Conservation (phyloP, 768 basidiomycete species). For the Mycena kentingensis region DNA sequence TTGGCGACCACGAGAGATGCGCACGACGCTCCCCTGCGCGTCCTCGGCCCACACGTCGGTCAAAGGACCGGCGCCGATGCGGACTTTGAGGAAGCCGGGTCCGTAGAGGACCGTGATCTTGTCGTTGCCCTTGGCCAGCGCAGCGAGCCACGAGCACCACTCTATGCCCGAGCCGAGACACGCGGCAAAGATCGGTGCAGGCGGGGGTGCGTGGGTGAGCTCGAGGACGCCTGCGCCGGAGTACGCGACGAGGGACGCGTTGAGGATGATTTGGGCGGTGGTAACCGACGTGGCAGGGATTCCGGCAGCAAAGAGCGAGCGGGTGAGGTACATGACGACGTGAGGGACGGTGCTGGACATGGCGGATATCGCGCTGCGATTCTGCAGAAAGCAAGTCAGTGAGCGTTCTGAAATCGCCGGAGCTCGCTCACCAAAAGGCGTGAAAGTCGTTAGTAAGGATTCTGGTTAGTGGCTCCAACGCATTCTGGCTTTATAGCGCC, state of each 20-base stretch:
- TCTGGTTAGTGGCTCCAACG: too few relatives aligned
- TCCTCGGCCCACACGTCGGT: conserved; percentile 9
- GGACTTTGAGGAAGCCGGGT: conserved; percentile 16
- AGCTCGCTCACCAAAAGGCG: too few relatives aligned
- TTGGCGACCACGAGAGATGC: conserved; percentile 6
- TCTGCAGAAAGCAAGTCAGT: too few relatives aligned
- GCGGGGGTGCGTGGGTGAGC: conserved; percentile 1
- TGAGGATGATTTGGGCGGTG: conserved; percentile 15
- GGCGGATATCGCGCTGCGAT: too few relatives aligned
- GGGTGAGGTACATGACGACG: conserved; percentile 20
- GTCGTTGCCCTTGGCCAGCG: conserved; percentile 5
- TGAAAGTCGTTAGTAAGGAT: too few relatives aligned
- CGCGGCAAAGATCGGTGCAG: conserved; percentile 12
- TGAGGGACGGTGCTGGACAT: conserved; percentile 20
- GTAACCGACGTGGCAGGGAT: conserved; percentile 2
- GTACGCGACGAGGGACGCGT: conserved; percentile 5
- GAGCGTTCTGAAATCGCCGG: too few relatives aligned
- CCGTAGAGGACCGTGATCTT: conserved; percentile 13
- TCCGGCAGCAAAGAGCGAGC: conserved; percentile 5
- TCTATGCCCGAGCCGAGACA: conserved; percentile 14
- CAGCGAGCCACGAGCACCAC: conserved; percentile 15
- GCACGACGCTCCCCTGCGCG: conserved; percentile 3
- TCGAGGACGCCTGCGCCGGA: background rate
- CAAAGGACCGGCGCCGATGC: conserved; percentile 1
- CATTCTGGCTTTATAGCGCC: too few relatives aligned